phyloP scores from a whole-genome alignment of 176 grass and related monocot genomes.

The Eragrostis curvula region DNA sequence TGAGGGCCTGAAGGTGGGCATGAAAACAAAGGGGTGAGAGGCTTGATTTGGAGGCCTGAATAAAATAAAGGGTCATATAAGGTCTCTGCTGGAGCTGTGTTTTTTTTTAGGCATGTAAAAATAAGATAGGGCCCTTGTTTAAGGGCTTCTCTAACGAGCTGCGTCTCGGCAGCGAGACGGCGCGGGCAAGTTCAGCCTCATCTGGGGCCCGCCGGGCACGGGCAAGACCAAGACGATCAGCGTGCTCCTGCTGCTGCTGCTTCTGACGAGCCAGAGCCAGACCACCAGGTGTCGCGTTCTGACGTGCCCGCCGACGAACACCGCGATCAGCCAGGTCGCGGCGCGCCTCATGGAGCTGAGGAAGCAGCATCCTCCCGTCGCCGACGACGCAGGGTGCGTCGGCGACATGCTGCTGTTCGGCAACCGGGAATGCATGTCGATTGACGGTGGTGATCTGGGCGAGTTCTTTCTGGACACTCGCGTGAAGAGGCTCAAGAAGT shows the following conservation, averaged over 20 bases:
- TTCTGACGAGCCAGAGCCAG: constrained; percentile 27
- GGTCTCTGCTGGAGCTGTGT: too few relatives aligned
- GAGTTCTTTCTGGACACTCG: constrained; percentile 71
- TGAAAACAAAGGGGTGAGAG: too few relatives aligned
- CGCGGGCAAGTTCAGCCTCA: constrained; percentile 45
- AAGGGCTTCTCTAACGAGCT: constrained; percentile 25
- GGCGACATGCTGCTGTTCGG: constrained; percentile 62
- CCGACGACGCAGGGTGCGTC: not conserved
- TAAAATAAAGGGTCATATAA: too few relatives aligned
- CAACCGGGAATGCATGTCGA: constrained; percentile 43
- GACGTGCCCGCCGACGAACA: constrained; percentile 72
- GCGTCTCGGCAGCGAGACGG: constrained; percentile 44
- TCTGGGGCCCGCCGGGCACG: constrained; percentile 79
- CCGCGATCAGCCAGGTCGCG: constrained; percentile 60
- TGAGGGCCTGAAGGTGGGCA: too few relatives aligned
- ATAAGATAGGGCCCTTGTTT: too few relatives aligned
- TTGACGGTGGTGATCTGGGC: constrained; percentile 35
- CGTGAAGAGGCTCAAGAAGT: constrained; percentile 16
- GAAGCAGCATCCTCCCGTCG: constrained; percentile 4
- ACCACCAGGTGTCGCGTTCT: constrained; percentile 48
- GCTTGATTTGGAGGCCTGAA: too few relatives aligned
- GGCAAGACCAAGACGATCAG: constrained; percentile 83
- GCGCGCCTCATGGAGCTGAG: constrained; percentile 47
- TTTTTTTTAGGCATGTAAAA: constrained; percentile 29
- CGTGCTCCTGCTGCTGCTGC: constrained; percentile 33